These are phyloP conservation scores for Epichloe sp. DNA, from an alignment of 2,329 filamentous ascomycete species.

Conservation along the genomic window DNA sequence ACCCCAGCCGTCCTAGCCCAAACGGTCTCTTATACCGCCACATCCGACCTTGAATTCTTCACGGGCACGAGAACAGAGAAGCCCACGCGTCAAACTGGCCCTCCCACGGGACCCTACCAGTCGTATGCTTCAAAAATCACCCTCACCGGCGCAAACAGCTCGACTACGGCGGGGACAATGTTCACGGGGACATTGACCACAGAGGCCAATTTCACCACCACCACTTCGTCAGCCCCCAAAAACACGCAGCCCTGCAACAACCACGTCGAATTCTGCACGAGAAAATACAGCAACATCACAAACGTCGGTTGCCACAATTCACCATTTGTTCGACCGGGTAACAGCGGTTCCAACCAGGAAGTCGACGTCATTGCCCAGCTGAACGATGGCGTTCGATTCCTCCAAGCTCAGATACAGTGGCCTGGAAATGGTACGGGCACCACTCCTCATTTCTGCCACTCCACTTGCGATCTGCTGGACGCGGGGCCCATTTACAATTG, in stretches of 20 bases:
- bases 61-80: conserved; percentile 24
- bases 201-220: conserved; percentile 26
- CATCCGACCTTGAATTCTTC: conserved; percentile 23
- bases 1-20: conserved; percentile 12
- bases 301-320: conserved; percentile 70
- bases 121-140: conserved; percentile 31
- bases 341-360: conserved; percentile 63
- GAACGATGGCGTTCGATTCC: conserved; percentile 58
- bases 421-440: conserved; percentile 29
- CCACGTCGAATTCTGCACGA: conserved; percentile 60
- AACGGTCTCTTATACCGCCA: conserved; percentile 18
- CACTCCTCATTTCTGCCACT: conserved; percentile 66
- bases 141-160: conserved; percentile 21
- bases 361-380: conserved; percentile 57
- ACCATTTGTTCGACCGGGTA: conserved; percentile 58
- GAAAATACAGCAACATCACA: conserved; percentile 72
- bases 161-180: conserved; percentile 19
- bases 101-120: conserved; percentile 32
- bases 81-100: conserved; percentile 24
- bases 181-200: conserved; percentile 24
- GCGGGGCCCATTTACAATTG: conserved; percentile 66
- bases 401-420: conserved; percentile 52
- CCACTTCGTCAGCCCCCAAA: conserved; percentile 30
- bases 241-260: conserved; percentile 75
- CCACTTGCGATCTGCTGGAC: conserved; percentile 68